These are phyloP conservation scores for Beverwykella pulmonaria DNA, from an alignment of 495 filamentous ascomycete species.

Conservation along the genomic window DNA sequence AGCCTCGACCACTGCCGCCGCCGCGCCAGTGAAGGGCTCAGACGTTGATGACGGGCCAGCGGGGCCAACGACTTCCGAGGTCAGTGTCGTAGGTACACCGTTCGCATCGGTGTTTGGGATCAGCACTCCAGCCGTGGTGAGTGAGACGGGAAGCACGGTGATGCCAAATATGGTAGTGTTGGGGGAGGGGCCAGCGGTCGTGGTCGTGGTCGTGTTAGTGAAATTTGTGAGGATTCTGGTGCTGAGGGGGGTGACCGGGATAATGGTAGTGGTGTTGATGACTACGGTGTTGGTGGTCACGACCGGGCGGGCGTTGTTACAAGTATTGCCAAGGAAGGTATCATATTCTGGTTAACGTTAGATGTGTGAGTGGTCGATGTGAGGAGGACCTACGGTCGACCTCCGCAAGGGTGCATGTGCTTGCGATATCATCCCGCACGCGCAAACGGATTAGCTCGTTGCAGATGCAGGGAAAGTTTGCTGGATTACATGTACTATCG, in stretches of 20 bases:
- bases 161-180: slow-evolving; percentile 1
- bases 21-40: slow-evolving; percentile 20
- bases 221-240: no score
- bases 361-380: not conserved
- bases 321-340: slow-evolving; percentile 3
- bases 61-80: slow-evolving; percentile 3
- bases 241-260: slow-evolving; percentile 1
- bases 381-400: not conserved
- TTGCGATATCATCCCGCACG: not conserved
- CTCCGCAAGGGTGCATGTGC: not conserved
- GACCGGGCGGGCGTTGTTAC: not conserved
- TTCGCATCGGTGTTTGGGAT: slow-evolving; percentile 26
- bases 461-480: slow-evolving; percentile 27
- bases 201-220: not conserved
- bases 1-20: slow-evolving; percentile 12
- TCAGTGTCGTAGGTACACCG: slow-evolving; percentile 13
- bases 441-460: not conserved
- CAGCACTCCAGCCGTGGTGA: not conserved
- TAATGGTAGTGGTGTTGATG: not conserved
- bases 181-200: not conserved
- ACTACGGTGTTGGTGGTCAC: not conserved
- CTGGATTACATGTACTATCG: slow-evolving; percentile 14
- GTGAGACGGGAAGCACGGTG: not conserved
- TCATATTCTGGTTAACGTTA: slow-evolving; percentile 3
- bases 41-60: not conserved